Percentiles rank a stretch among this genome's conserved stretches.
phyloP scores from a whole-genome alignment of 345 rosid genomes.

The Linum trigynum region DNA sequence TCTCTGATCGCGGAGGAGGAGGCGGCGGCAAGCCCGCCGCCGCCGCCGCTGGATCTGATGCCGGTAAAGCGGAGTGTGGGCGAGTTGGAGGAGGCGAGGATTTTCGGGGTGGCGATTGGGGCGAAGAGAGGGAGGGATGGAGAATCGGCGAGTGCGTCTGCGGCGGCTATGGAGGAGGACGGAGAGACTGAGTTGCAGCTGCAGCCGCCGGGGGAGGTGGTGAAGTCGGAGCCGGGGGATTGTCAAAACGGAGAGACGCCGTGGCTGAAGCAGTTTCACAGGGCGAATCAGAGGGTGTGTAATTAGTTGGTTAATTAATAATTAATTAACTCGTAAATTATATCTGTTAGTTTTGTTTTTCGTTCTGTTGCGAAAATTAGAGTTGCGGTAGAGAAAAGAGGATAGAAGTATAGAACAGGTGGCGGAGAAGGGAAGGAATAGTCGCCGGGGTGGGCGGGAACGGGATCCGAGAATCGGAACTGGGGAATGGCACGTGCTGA shows the following conservation, averaged over 20 bases:
- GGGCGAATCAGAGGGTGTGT: constrained; percentile 43
- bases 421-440: not conserved
- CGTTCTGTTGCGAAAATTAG: no score
- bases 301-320: constrained; percentile 17
- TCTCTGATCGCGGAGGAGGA: no score
- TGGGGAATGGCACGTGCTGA: constrained; percentile 16
- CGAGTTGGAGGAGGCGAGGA: not conserved
- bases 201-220: constrained; percentile 1
- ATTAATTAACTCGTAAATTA: no score
- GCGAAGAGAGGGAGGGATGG: constrained; percentile 9
- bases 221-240: constrained; percentile 6
- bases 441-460: not conserved
- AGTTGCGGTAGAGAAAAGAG: not conserved
- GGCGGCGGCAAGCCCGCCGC: not conserved
- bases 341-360: no score
- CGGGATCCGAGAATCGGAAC: not conserved
- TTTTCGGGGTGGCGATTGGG: constrained; percentile 19
- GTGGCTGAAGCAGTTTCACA: constrained; percentile 32
- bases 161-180: not conserved
- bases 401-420: not conserved
- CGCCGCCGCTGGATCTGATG: constrained; percentile 30
- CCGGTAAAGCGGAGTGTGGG: constrained; percentile 1
- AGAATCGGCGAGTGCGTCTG: no score
- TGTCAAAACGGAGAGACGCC: constrained; percentile 28
- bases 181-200: constrained; percentile 11